Evolutionary conservation across 2,329 filamentous ascomycete species (phyloP).

Genomic region (Colletotrichum sublineola): DNA sequence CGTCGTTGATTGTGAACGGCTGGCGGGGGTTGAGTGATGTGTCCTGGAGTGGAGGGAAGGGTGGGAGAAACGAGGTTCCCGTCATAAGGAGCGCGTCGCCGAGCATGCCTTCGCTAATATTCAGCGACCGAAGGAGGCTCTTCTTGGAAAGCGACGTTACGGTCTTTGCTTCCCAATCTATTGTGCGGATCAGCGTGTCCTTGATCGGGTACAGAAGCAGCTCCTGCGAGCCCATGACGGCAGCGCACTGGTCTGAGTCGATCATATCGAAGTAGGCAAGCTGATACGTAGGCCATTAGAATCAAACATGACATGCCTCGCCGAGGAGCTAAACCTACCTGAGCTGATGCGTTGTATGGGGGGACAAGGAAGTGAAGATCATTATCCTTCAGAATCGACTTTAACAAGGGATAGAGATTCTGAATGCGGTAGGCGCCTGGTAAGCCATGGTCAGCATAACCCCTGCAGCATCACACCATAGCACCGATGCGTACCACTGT

Average conservation of each 20-base stretch:
- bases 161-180: conserved; percentile 77
- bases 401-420: conserved; percentile 81
- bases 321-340: conserved; percentile 66
- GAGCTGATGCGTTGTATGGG: conserved; percentile 88
- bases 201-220: conserved; percentile 87
- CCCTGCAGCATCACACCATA: conserved; percentile 33
- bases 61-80: conserved; percentile 83
- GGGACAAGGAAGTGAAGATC: conserved; percentile 83
- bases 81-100: conserved; percentile 86
- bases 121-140: conserved; percentile 76
- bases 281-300: conserved; percentile 59
- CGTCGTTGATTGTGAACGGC: conserved; percentile 77
- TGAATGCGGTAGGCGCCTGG: conserved; percentile 78
- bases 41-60: conserved; percentile 82
- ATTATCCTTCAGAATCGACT: conserved; percentile 77
- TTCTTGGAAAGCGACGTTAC: conserved; percentile 76
- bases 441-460: conserved; percentile 23
- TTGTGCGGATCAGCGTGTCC: conserved; percentile 75
- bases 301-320: conserved; percentile 37
- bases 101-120: conserved; percentile 78
- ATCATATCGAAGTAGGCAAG: conserved; percentile 82
- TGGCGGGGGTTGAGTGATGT: conserved; percentile 65
- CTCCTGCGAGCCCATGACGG: conserved; percentile 87
- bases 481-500: conserved; percentile 70
- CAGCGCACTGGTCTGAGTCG: conserved; percentile 77